Evolutionary conservation across 2,329 filamentous ascomycete genomes (phyloP).

Genomic region (Allantophomopsis cytisporea): DNA sequence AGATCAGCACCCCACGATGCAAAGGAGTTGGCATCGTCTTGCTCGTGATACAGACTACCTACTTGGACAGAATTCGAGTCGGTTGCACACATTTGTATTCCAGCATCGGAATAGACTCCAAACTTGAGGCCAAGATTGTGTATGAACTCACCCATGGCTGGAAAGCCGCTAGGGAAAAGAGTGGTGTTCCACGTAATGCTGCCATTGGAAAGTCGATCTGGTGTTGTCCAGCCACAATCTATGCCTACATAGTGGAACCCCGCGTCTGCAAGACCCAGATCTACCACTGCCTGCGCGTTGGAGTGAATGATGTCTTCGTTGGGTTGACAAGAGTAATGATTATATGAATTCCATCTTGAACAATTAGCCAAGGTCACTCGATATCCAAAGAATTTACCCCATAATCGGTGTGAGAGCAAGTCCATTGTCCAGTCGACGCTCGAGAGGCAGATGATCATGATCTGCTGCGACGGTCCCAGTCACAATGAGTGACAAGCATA

Average conservation of each 20-base stretch:
- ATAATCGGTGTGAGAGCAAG: slow-evolving; percentile 12
- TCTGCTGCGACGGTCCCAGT: too few species aligned
- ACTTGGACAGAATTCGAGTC: slow-evolving; percentile 18
- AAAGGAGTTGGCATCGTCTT: slow-evolving; percentile 32
- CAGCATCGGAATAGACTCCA: slow-evolving; percentile 23
- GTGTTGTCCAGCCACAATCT: slow-evolving; percentile 34
- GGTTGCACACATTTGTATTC: slow-evolving; percentile 18
- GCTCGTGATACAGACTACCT: slow-evolving; percentile 22
- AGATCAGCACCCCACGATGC: slow-evolving; percentile 36
- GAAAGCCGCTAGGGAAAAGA: slow-evolving; percentile 26
- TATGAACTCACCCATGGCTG: slow-evolving; percentile 22
- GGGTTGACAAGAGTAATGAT: slow-evolving; percentile 30
- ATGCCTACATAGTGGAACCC: slow-evolving; percentile 35
- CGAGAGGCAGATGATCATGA: neutral
- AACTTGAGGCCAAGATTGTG: slow-evolving; percentile 24
- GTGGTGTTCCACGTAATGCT: slow-evolving; percentile 25
- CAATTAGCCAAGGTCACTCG: neutral
- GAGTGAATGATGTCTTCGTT: slow-evolving; percentile 29
- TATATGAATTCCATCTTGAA: slow-evolving; percentile 32
- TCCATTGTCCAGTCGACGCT: slow-evolving; percentile 9
- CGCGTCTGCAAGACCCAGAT: slow-evolving; percentile 24
- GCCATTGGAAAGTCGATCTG: slow-evolving; percentile 17
- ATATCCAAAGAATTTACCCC: slow-evolving; percentile 6
- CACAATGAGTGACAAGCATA: too few species aligned
- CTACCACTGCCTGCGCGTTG: slow-evolving; percentile 30